Base-by-base conservation (phyloP, 768 basidiomycete genomes). In the Thelephora aurantiotincta region DNA sequence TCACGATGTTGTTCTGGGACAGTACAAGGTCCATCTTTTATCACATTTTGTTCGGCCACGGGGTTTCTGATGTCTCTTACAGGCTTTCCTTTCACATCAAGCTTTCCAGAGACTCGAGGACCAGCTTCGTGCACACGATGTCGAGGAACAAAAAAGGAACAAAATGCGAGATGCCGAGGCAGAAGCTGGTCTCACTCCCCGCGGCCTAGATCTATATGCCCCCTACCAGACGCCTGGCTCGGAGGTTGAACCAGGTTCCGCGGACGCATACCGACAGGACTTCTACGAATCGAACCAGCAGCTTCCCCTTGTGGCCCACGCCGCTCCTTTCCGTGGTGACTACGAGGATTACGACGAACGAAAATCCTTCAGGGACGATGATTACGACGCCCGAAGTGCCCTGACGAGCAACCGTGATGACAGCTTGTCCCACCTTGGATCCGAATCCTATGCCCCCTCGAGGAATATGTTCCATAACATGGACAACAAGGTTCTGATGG, bases 391-490 rank as follows among this genome's bases (percentile, higher is more conserved):
- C 6, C 77, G 80, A 6, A 90, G 82, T 56, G 72, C 81, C 46
- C 74, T 84, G 46, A 88, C 86, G 0, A 82, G 78, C 47, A 75
- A 84, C 51, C 75, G 80, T 23, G 86, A 86, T 50, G 88, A 85
- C 48, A 73, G 80, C 0, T 71, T 71, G 42, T 90, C 87, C 0
- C 84, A 87, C 57, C 81, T 85, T 54, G 91, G 91, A 3, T 87
- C 87, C 2, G 92, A 96, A 59, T 86, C 85, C 0, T 97, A 96
- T 56, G 93, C 92, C 0, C 93, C 93, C 0, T 91, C 88, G 0
- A 68, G 89, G 30, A 96, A 96, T 56, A 97, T 96, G 93, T 96
- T 97, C 75, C 81, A 85, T 53, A 80, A 78, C 51, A 72, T 78
- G 1, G 83, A 90, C 52, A 83, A 79, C 60, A 76, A 80, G 52